phyloP scores from a whole-genome alignment of 116 monocot genomes.

The Papilionanthe hybrid region DNA sequence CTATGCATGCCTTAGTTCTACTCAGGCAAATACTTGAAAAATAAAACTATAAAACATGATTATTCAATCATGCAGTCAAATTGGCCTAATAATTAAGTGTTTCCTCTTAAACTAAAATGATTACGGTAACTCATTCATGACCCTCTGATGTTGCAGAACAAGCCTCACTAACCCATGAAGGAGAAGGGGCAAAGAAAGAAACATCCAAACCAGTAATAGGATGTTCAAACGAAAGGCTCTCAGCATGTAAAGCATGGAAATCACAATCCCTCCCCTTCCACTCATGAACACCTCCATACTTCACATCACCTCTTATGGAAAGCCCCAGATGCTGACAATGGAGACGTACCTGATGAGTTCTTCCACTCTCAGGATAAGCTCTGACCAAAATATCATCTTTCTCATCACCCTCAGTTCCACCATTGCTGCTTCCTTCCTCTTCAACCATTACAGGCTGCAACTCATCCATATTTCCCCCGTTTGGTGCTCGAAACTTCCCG shows the following conservation, averaged over 20 bases:
- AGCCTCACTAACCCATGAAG: conserved; percentile 46
- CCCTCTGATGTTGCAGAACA: conserved; percentile 2
- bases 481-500: conserved; percentile 22
- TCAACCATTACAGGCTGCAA: conserved; percentile 18
- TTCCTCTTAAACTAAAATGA: too few relatives aligned
- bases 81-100: too few relatives aligned
- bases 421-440: conserved; percentile 11
- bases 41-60: too few relatives aligned
- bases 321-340: conserved; percentile 88
- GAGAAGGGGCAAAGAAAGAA: conserved; percentile 44
- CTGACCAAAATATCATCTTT: conserved; percentile 55
- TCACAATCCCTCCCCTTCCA: conserved; percentile 58
- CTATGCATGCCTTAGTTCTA: too few relatives aligned
- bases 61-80: too few relatives aligned
- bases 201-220: conserved; percentile 49
- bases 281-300: conserved; percentile 69
- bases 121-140: neutral
- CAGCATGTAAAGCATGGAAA: conserved; percentile 71
- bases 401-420: neutral
- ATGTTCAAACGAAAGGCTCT: conserved; percentile 65
- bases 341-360: conserved; percentile 90
- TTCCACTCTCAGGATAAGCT: conserved; percentile 72
- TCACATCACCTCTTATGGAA: conserved; percentile 81
- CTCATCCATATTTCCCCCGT: conserved; percentile 15
- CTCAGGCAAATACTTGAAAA: too few relatives aligned